A percentile compares a stretch with the other conserved stretches of the same genome.
phyloP scores from a whole-genome alignment of 225 moss, liverwort and hornwort genomes.

The Takakia lepidozioides region DNA sequence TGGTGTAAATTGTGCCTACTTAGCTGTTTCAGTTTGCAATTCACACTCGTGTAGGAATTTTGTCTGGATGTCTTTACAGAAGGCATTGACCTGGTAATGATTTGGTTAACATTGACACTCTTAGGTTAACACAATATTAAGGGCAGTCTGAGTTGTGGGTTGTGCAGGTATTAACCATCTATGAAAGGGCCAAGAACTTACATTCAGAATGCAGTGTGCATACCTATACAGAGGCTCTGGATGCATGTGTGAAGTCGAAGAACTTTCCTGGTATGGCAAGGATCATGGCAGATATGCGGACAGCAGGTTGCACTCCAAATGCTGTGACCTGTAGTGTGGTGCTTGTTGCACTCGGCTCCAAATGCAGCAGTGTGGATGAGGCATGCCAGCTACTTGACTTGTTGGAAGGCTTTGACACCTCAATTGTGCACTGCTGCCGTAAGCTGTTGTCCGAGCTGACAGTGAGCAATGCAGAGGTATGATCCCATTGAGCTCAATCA shows the following conservation, averaged over 20 bases:
- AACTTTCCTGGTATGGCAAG: constrained; percentile 44
- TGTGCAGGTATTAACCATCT: constrained; percentile 71
- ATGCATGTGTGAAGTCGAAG: constrained; percentile 68
- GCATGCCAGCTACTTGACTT: constrained; percentile 49
- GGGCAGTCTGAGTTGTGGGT: too few relatives aligned
- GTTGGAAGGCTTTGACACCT: constrained; percentile 51
- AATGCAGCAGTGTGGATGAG: constrained; percentile 60
- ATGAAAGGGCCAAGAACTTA: constrained; percentile 61
- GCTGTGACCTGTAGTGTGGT: constrained; percentile 83
- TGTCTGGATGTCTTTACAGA: too few relatives aligned
- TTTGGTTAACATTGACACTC: too few relatives aligned
- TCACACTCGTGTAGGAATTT: too few relatives aligned
- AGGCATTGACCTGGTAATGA: too few relatives aligned
- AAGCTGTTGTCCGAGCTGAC: constrained; percentile 51
- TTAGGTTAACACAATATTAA: too few relatives aligned
- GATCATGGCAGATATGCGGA: constrained; percentile 72
- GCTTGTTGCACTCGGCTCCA: constrained; percentile 75
- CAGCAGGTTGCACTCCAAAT: constrained; percentile 57
- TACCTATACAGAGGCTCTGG: constrained; percentile 78
- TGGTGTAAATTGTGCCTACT: too few relatives aligned
- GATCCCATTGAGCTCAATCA: too few relatives aligned
- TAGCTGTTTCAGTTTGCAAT: too few relatives aligned
- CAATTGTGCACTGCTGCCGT: constrained; percentile 36
- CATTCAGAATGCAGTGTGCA: constrained; percentile 58
- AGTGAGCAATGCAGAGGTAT: constrained; percentile 71